A percentile compares a stretch with the other conserved stretches of the same genome.
Conservation (phyloP, 768 basidiomycete species). For the Termitomyces sp. region DNA sequence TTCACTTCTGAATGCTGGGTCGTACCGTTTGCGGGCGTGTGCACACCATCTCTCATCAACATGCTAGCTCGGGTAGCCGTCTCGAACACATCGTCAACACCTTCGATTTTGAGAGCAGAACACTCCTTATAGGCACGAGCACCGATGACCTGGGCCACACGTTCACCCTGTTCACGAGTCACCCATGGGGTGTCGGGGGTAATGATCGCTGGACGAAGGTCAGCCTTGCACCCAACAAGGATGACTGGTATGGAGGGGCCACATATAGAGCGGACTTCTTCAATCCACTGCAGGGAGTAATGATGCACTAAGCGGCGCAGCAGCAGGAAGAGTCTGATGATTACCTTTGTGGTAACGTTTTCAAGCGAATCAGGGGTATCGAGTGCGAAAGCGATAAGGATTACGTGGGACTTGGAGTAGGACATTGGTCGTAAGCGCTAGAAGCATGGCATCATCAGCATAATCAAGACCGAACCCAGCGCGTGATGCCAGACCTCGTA, state of each 20-base stretch:
- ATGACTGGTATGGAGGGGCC: conserved; percentile 89
- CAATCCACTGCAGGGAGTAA: conserved; percentile 73
- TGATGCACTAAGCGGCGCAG: conserved; percentile 13
- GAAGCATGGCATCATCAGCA: conserved; percentile 1
- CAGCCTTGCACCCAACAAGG: conserved; percentile 94
- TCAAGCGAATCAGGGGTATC: conserved; percentile 97
- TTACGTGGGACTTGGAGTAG: conserved; percentile 97
- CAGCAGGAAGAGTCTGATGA: conserved; percentile 8
- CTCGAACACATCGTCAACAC: conserved; percentile 97
- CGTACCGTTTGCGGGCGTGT: conserved; percentile 39
- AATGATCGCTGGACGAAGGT: conserved; percentile 63
- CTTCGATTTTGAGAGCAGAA: conserved; percentile 82
- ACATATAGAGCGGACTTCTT: conserved; percentile 96
- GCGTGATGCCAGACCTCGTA: conserved; percentile 64
- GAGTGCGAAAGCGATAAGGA: conserved; percentile 94
- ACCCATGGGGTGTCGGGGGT: conserved; percentile 48
- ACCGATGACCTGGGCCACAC: conserved; percentile 77
- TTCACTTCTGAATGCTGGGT: conserved; percentile 28
- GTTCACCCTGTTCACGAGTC: conserved; percentile 74
- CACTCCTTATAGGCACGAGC: conserved; percentile 95
- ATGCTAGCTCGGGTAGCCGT: conserved; percentile 95
- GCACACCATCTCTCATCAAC: conserved; percentile 86
- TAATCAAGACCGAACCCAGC: neutral
- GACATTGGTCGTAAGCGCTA: conserved; percentile 93
- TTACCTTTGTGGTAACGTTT: conserved; percentile 89